Evolutionary conservation across 2,329 filamentous ascomycete genomes (phyloP), one percentile per base, ranked within the genome.

Genomic region (Periconia sp.): DNA sequence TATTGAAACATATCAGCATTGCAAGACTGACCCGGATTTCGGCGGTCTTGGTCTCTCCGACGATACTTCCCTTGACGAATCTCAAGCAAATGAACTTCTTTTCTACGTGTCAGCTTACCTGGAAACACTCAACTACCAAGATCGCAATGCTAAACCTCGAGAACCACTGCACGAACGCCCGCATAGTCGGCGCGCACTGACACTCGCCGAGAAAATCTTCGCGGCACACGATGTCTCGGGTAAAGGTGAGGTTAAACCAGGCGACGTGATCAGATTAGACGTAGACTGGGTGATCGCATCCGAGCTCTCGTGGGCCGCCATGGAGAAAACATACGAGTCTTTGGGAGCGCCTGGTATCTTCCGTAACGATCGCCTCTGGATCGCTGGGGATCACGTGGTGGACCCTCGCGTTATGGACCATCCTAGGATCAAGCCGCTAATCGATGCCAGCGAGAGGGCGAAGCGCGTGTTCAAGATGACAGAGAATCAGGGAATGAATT

Each of bases 341-440:
- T 59, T 81, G 8, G 75, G 76, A 2, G 57, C 63, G 13, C 76
- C 77, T 0, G 71, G 74, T 3, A 76, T 79, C n/a, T 80, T 74
- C 53, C 76, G 79, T 9, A 82, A 81, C 49, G 78, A 81, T 55
- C 66, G 79, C 0, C 75, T 82, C 57, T 81, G 79, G 79, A 69
- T 82, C 6, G 79, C 78, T 0, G 75, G 75, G 1, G 80, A 81
- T 58, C 79, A 81, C 55, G 70, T 76, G 3, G 77, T 81, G 3
- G 77, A 81, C 49, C 79, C 79, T 1, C 68, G 76, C 1, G 61
- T 75, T 8, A 71, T 71, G n/a, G 54, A 74, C 14, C 54, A 61
- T 0, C 75, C 77, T 1, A 59, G 68, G 30, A 65, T 76, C 33
- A 62, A 72, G 52, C 61, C 55, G 13, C 63, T 80, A n/a, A 69